Conservation (phyloP, 352 stramenopile genomes). For the Phytopythium aichiense region DNA sequence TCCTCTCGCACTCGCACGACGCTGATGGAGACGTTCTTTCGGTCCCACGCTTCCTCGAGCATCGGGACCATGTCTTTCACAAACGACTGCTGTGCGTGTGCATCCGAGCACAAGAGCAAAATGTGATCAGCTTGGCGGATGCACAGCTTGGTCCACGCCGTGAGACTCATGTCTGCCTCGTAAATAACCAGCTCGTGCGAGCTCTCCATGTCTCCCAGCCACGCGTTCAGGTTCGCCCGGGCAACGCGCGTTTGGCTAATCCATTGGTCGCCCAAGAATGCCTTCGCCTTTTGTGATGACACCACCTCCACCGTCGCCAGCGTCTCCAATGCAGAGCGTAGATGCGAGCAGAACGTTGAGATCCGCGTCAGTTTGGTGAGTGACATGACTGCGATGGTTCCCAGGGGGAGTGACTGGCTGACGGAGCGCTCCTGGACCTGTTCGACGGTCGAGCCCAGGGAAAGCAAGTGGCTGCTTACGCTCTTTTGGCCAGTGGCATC, state of each 20-base stretch:
- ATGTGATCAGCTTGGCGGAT: conserved; percentile 85
- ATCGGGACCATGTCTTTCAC: conserved; percentile 70
- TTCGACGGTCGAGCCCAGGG: conserved; percentile 33
- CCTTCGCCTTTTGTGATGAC: conserved; percentile 64
- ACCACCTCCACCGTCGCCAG: conserved; percentile 63
- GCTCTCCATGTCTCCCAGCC: conserved; percentile 80
- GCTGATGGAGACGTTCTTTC: conserved; percentile 69
- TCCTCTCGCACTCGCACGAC: conserved; percentile 76
- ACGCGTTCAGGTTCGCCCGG: conserved; percentile 65
- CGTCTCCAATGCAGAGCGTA: conserved; percentile 59
- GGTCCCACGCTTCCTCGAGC: conserved; percentile 62
- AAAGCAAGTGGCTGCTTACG: conserved; percentile 49
- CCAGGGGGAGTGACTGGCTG: conserved; percentile 38
- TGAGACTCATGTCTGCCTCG: conserved; percentile 68
- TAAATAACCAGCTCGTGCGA: conserved; percentile 79
- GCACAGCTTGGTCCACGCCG: conserved; percentile 78
- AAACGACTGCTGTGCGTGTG: conserved; percentile 56
- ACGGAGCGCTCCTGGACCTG: conserved; percentile 17
- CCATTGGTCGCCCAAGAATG: conserved; percentile 65
- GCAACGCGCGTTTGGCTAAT: conserved; percentile 62
- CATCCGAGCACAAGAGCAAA: conserved; percentile 74
- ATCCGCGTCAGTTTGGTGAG: conserved; percentile 75
- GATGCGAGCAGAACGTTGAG: conserved; percentile 65
- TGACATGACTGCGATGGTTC: conserved; percentile 74
- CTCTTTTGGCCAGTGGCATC: conserved; percentile 33